Base-by-base conservation (phyloP, 331 rosid species). In the Phaseolus coccineus region DNA sequence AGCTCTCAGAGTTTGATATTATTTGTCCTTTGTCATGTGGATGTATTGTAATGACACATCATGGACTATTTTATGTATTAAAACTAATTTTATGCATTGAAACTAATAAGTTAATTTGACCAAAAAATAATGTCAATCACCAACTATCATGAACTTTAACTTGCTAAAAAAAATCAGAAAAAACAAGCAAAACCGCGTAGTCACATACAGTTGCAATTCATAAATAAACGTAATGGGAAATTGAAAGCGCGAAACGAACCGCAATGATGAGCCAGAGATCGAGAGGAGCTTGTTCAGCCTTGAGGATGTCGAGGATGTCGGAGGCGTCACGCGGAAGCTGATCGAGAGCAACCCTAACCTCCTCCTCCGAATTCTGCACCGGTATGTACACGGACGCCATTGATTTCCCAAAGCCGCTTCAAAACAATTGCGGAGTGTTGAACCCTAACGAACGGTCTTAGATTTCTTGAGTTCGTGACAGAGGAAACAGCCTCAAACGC, bases 221-320 rank as follows among this genome's bases (percentile, higher is more conserved):
- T 16, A n/a, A 1, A 15, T 22, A 14, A 5, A 16, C 1, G 8
- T 6, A 46, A 14, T 1, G 19, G 3, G 2, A 25, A 47, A 70
- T 40, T 22, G 24, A 25, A 57, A 55, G 27, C 8, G 14, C 5
- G 71, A 3, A 61, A 83, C 89, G 40, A 73, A 96, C 99, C 90
- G 97, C 99, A 70, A 93, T 96, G 14, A 93, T 90, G 78, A 96
- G 98, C 99, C 98, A 91, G 81, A 96, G 97, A 89, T 96, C 98
- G 62, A 93, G 98, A 63, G 98, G 94, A 37, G 99, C 98, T 89
- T 96, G 99, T 85, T 93, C 99, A 24, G 99, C 99, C 81, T 91
- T 93, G 65, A 93, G 98, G 39, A 96, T 96, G 82, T 96, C 99
- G 62, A 96, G 90, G 48, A 96, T 96, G 59, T 93, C 97, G 14